These are phyloP conservation scores for Podospora fimiseda DNA, from an alignment of 495 filamentous ascomycete genomes.

Conservation along the genomic window DNA sequence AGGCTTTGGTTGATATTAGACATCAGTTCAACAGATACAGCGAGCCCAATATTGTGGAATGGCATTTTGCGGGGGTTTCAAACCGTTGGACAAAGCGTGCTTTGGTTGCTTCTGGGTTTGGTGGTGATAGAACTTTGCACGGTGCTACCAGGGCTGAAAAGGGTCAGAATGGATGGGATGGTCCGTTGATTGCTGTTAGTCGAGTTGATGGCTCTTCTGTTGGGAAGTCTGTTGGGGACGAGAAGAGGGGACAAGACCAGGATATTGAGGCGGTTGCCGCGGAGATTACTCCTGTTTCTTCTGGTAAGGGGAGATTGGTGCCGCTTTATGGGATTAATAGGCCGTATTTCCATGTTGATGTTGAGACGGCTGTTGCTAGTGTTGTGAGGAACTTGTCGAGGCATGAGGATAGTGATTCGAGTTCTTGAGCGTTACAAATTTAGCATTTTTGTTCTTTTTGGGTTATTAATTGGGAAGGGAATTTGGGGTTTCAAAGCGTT, in stretches of 20 bases:
- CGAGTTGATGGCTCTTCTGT: background rate
- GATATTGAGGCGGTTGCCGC: conserved; percentile 19
- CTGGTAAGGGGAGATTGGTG: conserved; percentile 17
- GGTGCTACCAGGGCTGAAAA: background rate
- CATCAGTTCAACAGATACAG: conserved; percentile 46
- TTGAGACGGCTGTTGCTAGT: conserved; percentile 67
- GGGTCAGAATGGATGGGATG: conserved; percentile 1
- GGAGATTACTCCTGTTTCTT: conserved; percentile 12
- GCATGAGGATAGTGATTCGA: conserved; percentile 4
- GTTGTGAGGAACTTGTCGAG: conserved; percentile 12
- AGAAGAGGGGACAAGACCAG: conserved; percentile 3
- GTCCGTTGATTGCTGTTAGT: conserved; percentile 18
- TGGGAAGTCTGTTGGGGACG: background rate
- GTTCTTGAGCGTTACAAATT: background rate
- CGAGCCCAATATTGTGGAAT: conserved; percentile 41
- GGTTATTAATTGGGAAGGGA: no score
- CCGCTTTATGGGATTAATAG: conserved; percentile 43
- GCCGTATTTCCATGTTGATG: conserved; percentile 49
- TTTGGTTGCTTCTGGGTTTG: conserved; percentile 44
- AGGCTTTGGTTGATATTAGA: conserved; percentile 44
- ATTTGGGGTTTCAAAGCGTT: no score
- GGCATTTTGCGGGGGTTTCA: conserved; percentile 44
- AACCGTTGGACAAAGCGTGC: conserved; percentile 47
- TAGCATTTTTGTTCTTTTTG: background rate
- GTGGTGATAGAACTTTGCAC: conserved; percentile 13